Conservation (phyloP, 2,329 filamentous ascomycete genomes). For the Simplicillium sp. region DNA sequence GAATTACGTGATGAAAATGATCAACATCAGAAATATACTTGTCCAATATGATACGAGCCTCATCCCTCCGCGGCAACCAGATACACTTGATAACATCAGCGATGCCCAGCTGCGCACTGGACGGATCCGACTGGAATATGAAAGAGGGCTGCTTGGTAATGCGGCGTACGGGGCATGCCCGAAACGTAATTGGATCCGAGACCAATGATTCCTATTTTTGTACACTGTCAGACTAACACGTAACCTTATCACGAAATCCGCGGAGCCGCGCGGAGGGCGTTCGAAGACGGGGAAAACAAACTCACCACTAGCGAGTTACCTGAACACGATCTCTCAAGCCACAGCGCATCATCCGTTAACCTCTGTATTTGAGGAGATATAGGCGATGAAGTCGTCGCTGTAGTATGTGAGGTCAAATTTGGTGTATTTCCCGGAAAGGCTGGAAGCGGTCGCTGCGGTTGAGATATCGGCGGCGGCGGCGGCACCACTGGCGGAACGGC, state of each 20-base stretch:
- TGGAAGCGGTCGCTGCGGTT: constrained; percentile 1
- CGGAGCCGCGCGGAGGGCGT: not conserved
- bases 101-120: constrained; percentile 11
- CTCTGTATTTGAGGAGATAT: constrained; percentile 21
- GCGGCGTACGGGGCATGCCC: constrained; percentile 20
- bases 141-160: constrained; percentile 21
- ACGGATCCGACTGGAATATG: constrained; percentile 17
- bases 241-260: not conserved
- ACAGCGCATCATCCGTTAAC: constrained; percentile 22
- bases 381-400: constrained; percentile 4
- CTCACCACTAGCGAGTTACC: constrained; percentile 19
- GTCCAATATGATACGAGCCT: constrained; percentile 17
- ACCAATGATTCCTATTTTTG: constrained; percentile 16
- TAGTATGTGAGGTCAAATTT: no score
- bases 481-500: not conserved
- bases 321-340: constrained; percentile 20
- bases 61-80: constrained; percentile 21
- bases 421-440: no score
- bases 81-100: constrained; percentile 21
- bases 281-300: constrained; percentile 2
- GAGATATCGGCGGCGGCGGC: constrained; percentile 3
- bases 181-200: constrained; percentile 20
- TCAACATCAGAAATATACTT: constrained; percentile 20
- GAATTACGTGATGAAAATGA: constrained; percentile 21
- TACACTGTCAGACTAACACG: not conserved